Base-by-base conservation (phyloP, 1,284 basidiomycete species). In the Hemileia vastatrix region DNA sequence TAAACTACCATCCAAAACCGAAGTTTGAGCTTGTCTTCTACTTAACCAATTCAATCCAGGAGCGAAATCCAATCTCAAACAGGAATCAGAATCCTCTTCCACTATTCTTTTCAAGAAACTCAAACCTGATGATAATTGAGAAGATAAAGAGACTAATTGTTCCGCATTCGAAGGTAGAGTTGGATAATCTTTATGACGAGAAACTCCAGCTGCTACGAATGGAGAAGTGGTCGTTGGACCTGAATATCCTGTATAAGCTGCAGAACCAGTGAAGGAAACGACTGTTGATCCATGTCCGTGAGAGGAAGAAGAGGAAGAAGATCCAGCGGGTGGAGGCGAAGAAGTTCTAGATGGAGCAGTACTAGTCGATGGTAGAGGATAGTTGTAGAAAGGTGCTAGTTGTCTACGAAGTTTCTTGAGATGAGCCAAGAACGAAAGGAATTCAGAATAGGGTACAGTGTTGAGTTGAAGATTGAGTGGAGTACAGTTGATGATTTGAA, bases 41-140 rank as follows among this genome's bases (percentile, higher is more conserved):
- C 88, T 87, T 11, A 98, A 81, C 88, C 90, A 97, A 70, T 90
- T 93, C 24, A 98, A 80, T 9, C 91, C 90, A 0, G 93, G 90
- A 0, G 94, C 92, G 18, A 90, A 78, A 73, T 97, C 92, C 21
- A 98, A 82, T 2, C 95, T 85, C 40, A 97, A 79, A 0, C 91
- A 90, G 0, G 94, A 90, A 68, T 98, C 95, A 18, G 93, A 88
- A 77, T 98, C 94, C 77, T 98, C 95, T 2, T 81, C 80, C 24
- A 87, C 77, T 18, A 92, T 77, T 33, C 94, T 82, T 15, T 88
- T 83, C 23, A 97, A 77, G 77, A 96, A 96, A 0, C 92, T 68
- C 23, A 74, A 50, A 15, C 36, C 36, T 13, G 72, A 71, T 1
- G 64, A 65, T n/a, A 71, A 63, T 57, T 75, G 73, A 33, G 48